Base-by-base conservation (phyloP, 345 rosid genomes). In the Aegle marmelos region DNA sequence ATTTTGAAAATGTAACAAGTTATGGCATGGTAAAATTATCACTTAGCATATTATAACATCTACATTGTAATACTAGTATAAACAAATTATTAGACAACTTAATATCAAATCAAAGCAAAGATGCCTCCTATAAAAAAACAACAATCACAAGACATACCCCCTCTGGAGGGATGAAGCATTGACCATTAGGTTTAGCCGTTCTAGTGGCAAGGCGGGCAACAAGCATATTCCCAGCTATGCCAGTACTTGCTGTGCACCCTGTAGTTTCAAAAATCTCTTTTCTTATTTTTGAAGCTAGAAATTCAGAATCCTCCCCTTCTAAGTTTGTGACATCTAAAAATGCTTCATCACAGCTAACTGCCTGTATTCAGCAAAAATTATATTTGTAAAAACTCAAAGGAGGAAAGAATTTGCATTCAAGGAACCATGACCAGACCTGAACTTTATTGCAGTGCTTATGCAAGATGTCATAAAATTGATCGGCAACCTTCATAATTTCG, bases 311-410 rank as follows among this genome's bases (percentile, higher is more conserved):
- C 80, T 78, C 82, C 64, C 82, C 83, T 61, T 70, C 80, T 36
- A 86, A 79, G 79, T 89, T 87, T 19, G 90, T 84, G 50, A 91
- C 82, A 82, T 95, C 94, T 80, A 95, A 80, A 87, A 93, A 95
- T 63, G 99, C 99, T 87, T 95, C 99, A n/a, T 93, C 99, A 66
- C 99, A 95, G 85, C 99, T 95, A 76, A 95, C 86, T 45, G 99
- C 98, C 98, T 94, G 76, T 48, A 77, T 76, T 78, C 80, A 80
- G 54, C 70, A 79, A 62, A 31, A 79, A 74, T 17, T 70, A 67
- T 28, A 31, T 31, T 70, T 81, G 61, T 58, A 81, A 31, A 25
- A 72, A 71, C 63, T 71, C 50, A 30, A 37, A 62, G 65, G 64
- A 10, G 16, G 59, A 30, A 57, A 61, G 7, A 57, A 76, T 34